phyloP scores from a whole-genome alignment of 331 rosid genomes.

The Phaseolus coccineus region DNA sequence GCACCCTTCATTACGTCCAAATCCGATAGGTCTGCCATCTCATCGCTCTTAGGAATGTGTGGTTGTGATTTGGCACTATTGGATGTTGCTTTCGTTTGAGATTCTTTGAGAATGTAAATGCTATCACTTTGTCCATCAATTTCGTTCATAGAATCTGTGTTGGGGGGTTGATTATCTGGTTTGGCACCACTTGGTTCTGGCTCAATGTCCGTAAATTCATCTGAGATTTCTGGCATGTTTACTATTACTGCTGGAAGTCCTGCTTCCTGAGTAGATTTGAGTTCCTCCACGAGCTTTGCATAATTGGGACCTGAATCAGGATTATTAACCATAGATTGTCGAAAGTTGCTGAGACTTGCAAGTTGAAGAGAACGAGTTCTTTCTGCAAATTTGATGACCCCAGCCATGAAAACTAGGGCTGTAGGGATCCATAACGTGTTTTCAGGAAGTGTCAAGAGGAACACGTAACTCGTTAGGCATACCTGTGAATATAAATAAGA shows the following conservation, averaged over 20 bases:
- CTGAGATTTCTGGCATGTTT: slow-evolving; percentile 30
- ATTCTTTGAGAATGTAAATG: background rate
- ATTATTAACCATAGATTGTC: slow-evolving; percentile 37
- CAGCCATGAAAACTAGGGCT: slow-evolving; percentile 45
- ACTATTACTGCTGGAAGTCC: slow-evolving; percentile 38
- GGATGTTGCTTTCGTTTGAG: too few species aligned
- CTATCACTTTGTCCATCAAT: accelerated
- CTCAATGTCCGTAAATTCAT: background rate
- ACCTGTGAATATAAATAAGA: background rate
- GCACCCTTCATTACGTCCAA: slow-evolving; percentile 14
- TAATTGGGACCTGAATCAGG: slow-evolving; percentile 47
- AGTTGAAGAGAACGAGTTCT: slow-evolving; percentile 52
- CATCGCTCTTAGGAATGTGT: background rate
- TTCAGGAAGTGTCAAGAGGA: slow-evolving; percentile 49
- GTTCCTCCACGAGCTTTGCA: slow-evolving; percentile 47
- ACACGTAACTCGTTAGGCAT: slow-evolving; percentile 46
- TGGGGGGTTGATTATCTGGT: background rate
- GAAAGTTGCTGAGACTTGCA: slow-evolving; percentile 51
- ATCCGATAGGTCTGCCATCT: background rate
- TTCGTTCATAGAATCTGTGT: background rate
- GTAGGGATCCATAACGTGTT: slow-evolving; percentile 51
- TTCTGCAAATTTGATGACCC: slow-evolving; percentile 57
- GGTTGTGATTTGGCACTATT: background rate
- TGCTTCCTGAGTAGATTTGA: background rate
- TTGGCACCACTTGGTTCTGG: background rate